A percentile compares a stretch with the other conserved stretches of the same genome.
phyloP scores from a whole-genome alignment of 768 basidiomycete species.

The Podaxis mareebaensis region DNA sequence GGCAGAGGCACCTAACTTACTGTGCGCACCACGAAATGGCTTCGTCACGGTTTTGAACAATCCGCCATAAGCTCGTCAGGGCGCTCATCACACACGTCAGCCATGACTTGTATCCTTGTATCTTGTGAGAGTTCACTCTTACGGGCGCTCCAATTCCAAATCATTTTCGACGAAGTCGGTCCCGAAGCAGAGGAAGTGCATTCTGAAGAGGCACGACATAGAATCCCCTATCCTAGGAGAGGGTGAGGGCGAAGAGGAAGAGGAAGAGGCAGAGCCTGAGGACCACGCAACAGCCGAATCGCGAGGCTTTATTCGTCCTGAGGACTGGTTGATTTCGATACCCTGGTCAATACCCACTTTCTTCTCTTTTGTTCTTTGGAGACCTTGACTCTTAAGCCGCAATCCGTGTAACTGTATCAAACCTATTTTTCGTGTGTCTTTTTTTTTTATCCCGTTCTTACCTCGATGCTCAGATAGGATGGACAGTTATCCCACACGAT shows the following conservation, averaged over 20 bases:
- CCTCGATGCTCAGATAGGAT: too few relatives aligned
- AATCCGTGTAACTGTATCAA: slow-evolving; percentile 14
- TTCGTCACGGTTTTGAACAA: slow-evolving; percentile 73
- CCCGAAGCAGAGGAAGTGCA: slow-evolving; percentile 56
- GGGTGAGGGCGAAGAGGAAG: slow-evolving; percentile 53
- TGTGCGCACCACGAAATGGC: slow-evolving; percentile 77
- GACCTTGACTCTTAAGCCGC: slow-evolving; percentile 6
- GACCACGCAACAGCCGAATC: not conserved
- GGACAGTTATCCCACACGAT: too few relatives aligned
- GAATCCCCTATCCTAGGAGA: slow-evolving; percentile 72
- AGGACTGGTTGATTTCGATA: slow-evolving; percentile 9
- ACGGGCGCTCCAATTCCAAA: slow-evolving; percentile 45
- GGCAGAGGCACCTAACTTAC: slow-evolving; percentile 72
- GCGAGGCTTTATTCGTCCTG: not conserved
- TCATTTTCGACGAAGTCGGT: slow-evolving; percentile 74
- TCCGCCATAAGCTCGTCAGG: slow-evolving; percentile 72
- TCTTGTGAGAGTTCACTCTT: slow-evolving; percentile 12
- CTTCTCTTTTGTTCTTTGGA: slow-evolving; percentile 9
- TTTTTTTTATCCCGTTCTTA: too few relatives aligned
- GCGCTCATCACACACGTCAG: slow-evolving; percentile 75
- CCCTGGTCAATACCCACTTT: slow-evolving; percentile 12
- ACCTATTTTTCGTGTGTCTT: not conserved
- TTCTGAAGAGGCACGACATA: slow-evolving; percentile 59
- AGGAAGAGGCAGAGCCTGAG: slow-evolving; percentile 11
- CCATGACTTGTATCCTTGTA: slow-evolving; percentile 1